Evolutionary conservation across 306 rosid species (phyloP).

Genomic region (Potentilla sterilis): DNA sequence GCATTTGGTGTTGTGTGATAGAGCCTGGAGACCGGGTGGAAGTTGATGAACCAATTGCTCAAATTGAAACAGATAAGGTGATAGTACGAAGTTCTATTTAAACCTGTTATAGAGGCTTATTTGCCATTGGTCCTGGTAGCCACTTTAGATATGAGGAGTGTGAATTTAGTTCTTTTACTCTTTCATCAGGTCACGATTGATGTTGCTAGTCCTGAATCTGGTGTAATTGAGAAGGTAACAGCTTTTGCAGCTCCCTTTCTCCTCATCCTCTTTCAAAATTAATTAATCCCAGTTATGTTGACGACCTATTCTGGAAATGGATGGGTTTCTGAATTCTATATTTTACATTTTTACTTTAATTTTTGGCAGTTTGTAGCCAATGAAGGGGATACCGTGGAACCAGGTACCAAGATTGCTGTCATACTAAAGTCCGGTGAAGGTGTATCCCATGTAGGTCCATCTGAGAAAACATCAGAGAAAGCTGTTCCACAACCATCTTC

Average conservation of each 20-base stretch:
- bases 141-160: slow-evolving; percentile 5
- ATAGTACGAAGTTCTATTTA: slow-evolving; percentile 14
- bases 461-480: slow-evolving; percentile 50
- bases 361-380: slow-evolving; percentile 59
- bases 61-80: slow-evolving; percentile 89
- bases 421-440: slow-evolving; percentile 80
- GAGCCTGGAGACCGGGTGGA: slow-evolving; percentile 72
- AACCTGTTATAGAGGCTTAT: slow-evolving; percentile 23
- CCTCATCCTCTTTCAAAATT: background rate
- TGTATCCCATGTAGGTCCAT: slow-evolving; percentile 65
- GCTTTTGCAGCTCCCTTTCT: background rate
- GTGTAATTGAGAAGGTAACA: slow-evolving; percentile 68
- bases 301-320: background rate
- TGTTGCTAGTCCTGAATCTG: slow-evolving; percentile 78
- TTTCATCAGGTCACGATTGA: slow-evolving; percentile 72
- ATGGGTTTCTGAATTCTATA: slow-evolving; percentile 10
- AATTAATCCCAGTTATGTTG: background rate
- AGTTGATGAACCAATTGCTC: slow-evolving; percentile 80
- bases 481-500: slow-evolving; percentile 46
- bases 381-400: slow-evolving; percentile 87
- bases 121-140: slow-evolving; percentile 2
- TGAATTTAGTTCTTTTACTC: slow-evolving; percentile 19
- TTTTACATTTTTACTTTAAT: slow-evolving; percentile 18
- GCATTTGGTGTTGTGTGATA: slow-evolving; percentile 37
- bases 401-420: slow-evolving; percentile 80